Conservation (phyloP, 108 stramenopile species). For the Skeletonema marinoi region DNA sequence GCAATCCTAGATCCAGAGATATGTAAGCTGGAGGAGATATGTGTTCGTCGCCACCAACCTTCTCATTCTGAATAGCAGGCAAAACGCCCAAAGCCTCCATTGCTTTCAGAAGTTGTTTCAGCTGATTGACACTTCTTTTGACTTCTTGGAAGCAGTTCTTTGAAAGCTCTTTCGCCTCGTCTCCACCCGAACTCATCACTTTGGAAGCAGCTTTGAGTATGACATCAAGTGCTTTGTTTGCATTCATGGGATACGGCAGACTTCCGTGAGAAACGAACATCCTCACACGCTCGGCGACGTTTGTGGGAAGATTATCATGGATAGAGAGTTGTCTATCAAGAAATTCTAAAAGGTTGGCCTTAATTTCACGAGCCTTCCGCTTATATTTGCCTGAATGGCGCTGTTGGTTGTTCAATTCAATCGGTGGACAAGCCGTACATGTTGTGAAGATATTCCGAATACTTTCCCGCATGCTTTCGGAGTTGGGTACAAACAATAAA, state of each 20-base stretch:
- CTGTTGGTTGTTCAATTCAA: constrained; percentile 29
- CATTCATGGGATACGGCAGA: constrained; percentile 61
- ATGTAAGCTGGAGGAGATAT: constrained; percentile 61
- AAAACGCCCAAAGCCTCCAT: constrained; percentile 57
- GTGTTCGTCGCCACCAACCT: background rate
- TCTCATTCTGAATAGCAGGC: constrained; percentile 11
- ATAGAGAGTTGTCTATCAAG: constrained; percentile 42
- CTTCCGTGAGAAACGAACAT: constrained; percentile 51
- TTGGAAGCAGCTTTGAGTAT: constrained; percentile 35
- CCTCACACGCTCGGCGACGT: constrained; percentile 47
- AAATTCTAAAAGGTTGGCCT: constrained; percentile 28
- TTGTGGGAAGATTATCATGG: constrained; percentile 50
- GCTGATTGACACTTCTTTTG: constrained; percentile 44
- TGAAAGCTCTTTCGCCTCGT: constrained; percentile 17
- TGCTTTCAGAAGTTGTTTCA: constrained; percentile 49
- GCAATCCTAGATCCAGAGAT: constrained; percentile 75
- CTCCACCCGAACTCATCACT: constrained; percentile 19
- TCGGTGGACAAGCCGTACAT: constrained; percentile 59
- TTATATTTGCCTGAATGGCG: constrained; percentile 27
- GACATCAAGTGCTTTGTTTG: constrained; percentile 55
- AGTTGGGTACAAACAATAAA: constrained; percentile 65
- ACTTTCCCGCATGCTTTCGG: constrained; percentile 45
- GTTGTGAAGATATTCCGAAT: constrained; percentile 62
- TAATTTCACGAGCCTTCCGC: constrained; percentile 37
- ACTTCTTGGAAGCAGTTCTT: constrained; percentile 61